phyloP scores from a whole-genome alignment of 371 early-diverging fungal species.

The Apophysomyces variabilis region DNA sequence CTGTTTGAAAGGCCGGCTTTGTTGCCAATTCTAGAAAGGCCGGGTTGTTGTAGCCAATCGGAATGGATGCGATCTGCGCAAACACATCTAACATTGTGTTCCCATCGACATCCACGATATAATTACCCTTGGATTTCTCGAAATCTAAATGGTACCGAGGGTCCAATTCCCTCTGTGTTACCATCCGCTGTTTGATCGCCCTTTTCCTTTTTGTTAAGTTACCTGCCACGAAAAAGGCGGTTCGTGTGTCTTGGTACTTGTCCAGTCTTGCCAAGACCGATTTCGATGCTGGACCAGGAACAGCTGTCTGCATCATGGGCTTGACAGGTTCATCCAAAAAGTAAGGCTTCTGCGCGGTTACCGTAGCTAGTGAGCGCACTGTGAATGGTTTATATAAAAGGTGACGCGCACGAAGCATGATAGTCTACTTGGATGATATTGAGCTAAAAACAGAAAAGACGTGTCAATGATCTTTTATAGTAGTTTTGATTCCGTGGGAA shows the following conservation, averaged over 20 bases:
- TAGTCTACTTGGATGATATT: neutral
- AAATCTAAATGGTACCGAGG: slow-evolving; percentile 52
- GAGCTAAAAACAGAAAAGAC: neutral
- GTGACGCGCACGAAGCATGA: slow-evolving; percentile 6
- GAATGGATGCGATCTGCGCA: slow-evolving; percentile 81
- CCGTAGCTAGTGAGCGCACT: slow-evolving; percentile 7
- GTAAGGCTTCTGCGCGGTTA: slow-evolving; percentile 18
- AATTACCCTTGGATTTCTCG: slow-evolving; percentile 73
- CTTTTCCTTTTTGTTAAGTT: slow-evolving; percentile 6
- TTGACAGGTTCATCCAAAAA: slow-evolving; percentile 45
- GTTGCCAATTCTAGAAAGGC: slow-evolving; percentile 64
- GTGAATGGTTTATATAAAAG: neutral
- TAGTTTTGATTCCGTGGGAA: neutral
- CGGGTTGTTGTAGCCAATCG: slow-evolving; percentile 77
- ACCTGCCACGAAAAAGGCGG: slow-evolving; percentile 56
- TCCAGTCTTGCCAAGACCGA: slow-evolving; percentile 36
- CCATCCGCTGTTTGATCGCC: neutral
- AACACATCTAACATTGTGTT: slow-evolving; percentile 71
- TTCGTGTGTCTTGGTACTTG: slow-evolving; percentile 52
- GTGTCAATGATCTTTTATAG: neutral
- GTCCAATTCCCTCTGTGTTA: neutral
- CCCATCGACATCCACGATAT: slow-evolving; percentile 78
- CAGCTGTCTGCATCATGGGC: slow-evolving; percentile 39
- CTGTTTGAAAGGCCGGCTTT: slow-evolving; percentile 58
- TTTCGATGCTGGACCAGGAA: slow-evolving; percentile 52